Percentiles rank a stretch among this genome's conserved stretches.
Conservation (phyloP, 305 asterid species). For the Striga hermonthica region DNA sequence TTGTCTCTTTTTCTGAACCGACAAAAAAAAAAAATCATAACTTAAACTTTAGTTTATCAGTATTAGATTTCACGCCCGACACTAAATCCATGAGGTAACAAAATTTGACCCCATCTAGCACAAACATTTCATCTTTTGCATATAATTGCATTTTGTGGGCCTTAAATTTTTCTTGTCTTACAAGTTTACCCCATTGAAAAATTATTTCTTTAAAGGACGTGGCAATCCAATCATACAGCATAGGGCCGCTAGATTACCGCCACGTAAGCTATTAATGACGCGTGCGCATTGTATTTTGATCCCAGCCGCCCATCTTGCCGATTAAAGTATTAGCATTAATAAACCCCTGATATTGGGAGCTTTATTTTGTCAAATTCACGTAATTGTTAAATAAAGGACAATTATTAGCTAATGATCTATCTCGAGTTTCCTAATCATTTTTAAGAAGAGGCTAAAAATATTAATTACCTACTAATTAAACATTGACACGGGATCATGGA, state of each 20-base stretch:
- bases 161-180: conserved; percentile 28
- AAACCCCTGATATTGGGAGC: neutral
- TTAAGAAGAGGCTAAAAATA: too few relatives aligned
- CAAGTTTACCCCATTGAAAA: conserved; percentile 38
- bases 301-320: conserved; percentile 12
- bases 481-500: too few relatives aligned
- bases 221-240: conserved; percentile 37
- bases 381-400: neutral
- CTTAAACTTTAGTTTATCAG: too few relatives aligned
- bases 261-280: conserved; percentile 35
- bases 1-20: too few relatives aligned
- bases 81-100: neutral
- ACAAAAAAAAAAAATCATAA: too few relatives aligned
- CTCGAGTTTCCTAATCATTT: too few relatives aligned
- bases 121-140: conserved; percentile 34
- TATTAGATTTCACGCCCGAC: too few relatives aligned
- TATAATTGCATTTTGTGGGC: conserved; percentile 39
- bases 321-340: conserved; percentile 13
- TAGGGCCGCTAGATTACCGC: conserved; percentile 16
- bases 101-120: conserved; percentile 32
- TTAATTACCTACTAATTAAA: too few relatives aligned
- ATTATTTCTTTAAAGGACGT: conserved; percentile 25
- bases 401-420: too few relatives aligned
- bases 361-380: neutral
- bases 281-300: conserved; percentile 7